Evolutionary conservation across 2,329 filamentous ascomycete genomes (phyloP).

Genomic region (Conoideocrella luteorostrata): DNA sequence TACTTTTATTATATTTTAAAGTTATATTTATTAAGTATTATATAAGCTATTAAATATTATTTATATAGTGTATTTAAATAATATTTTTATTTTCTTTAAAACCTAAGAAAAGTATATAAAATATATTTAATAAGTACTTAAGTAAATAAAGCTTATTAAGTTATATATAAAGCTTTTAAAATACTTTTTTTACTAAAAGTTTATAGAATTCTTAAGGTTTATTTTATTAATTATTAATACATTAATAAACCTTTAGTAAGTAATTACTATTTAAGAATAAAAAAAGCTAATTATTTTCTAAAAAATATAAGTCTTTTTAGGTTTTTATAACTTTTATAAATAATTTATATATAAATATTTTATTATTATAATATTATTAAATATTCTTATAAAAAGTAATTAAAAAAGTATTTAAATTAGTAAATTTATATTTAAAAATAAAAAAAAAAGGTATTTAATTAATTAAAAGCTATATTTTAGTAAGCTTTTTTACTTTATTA

Average conservation of each 20-base stretch:
- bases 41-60: slow-evolving; percentile 3
- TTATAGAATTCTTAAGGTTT: slow-evolving; percentile 3
- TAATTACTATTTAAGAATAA: slow-evolving; percentile 1
- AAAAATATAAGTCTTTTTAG: slow-evolving; percentile 3
- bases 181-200: slow-evolving; percentile 3
- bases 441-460: not conserved
- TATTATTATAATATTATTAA: not conserved
- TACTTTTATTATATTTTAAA: slow-evolving; percentile 6
- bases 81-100: slow-evolving; percentile 9
- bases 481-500: not conserved
- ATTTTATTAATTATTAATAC: slow-evolving; percentile 1
- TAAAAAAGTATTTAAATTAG: not conserved
- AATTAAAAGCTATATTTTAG: not conserved
- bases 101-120: slow-evolving; percentile 5
- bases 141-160: not conserved
- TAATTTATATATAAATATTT: slow-evolving; percentile 6
- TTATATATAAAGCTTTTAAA: slow-evolving; percentile 6
- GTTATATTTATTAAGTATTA: slow-evolving; percentile 8
- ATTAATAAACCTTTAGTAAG: slow-evolving; percentile 4
- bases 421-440: not conserved
- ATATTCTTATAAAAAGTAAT: not conserved
- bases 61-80: slow-evolving; percentile 10
- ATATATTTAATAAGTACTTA: slow-evolving; percentile 6
- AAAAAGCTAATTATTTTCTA: not conserved
- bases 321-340: slow-evolving; percentile 6